phyloP scores from a whole-genome alignment of 2,329 filamentous ascomycete genomes.

The Pestalotiopsis fici region DNA sequence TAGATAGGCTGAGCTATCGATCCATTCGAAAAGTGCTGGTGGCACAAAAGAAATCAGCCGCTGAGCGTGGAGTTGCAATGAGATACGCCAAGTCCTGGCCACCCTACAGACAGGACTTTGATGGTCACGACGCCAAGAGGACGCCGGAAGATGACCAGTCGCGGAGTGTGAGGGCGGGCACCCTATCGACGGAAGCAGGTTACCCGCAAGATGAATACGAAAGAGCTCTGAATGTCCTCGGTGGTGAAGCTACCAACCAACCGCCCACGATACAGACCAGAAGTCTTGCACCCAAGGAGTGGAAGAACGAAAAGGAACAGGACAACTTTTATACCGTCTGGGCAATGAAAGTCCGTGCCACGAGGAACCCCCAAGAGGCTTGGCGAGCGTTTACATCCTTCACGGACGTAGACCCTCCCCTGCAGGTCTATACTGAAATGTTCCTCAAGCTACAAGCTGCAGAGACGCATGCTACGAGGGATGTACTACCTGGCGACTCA shows the following conservation, averaged over 20 bases:
- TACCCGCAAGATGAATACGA: conserved; percentile 51
- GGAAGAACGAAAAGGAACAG: conserved; percentile 24
- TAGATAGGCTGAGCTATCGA: conserved; percentile 52
- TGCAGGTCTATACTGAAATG: conserved; percentile 61
- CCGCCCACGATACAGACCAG: conserved; percentile 60
- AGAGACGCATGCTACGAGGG: conserved; percentile 24
- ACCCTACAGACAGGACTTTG: conserved; percentile 57
- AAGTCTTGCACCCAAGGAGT: conserved; percentile 33
- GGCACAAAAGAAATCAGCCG: conserved; percentile 51
- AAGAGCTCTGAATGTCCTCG: conserved; percentile 49
- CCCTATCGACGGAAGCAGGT: conserved; percentile 57
- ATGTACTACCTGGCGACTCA: conserved; percentile 59
- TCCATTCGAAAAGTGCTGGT: conserved; percentile 56
- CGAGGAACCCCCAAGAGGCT: conserved; percentile 62
- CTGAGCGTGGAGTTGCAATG: conserved; percentile 48
- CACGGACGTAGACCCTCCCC: conserved; percentile 30
- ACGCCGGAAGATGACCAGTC: conserved; percentile 54
- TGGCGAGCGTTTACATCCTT: conserved; percentile 42
- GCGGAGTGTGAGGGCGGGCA: conserved; percentile 52
- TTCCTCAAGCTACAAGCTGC: conserved; percentile 55
- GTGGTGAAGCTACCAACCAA: conserved; percentile 47
- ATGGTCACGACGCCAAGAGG: conserved; percentile 60
- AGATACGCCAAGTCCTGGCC: conserved; percentile 59
- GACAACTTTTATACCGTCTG: conserved; percentile 43
- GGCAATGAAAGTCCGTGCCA: conserved; percentile 59